phyloP scores from a whole-genome alignment of 2,329 filamentous ascomycete genomes.

The Phoma sp. region DNA sequence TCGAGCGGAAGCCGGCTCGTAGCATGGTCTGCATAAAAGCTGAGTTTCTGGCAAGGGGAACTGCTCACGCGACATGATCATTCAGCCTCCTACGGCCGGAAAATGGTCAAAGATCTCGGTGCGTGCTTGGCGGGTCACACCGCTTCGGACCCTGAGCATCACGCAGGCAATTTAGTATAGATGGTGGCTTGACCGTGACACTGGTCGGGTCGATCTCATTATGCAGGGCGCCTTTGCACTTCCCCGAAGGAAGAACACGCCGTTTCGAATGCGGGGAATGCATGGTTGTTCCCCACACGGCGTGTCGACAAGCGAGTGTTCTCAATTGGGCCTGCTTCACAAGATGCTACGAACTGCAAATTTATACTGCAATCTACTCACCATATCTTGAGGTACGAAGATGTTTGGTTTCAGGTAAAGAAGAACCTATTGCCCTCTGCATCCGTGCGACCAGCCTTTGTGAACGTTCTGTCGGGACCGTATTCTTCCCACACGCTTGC shows the following conservation, averaged over 20 bases:
- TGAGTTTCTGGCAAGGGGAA: slow-evolving; percentile 16
- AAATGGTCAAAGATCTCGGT: neutral
- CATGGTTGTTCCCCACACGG: neutral
- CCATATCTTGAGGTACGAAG: neutral
- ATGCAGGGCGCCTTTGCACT: neutral
- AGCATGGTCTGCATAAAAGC: neutral
- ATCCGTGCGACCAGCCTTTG: slow-evolving; percentile 78
- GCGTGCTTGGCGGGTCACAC: slow-evolving; percentile 26
- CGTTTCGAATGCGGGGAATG: neutral
- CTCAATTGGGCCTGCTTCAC: neutral
- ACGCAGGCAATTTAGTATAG: slow-evolving; percentile 19
- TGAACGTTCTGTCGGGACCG: slow-evolving; percentile 86
- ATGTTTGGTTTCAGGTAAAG: slow-evolving; percentile 42
- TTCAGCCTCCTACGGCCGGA: slow-evolving; percentile 1
- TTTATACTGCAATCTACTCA: neutral
- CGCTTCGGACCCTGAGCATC: slow-evolving; percentile 29
- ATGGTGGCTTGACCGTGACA: slow-evolving; percentile 18
- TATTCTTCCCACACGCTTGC: slow-evolving; percentile 96
- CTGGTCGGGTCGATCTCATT: slow-evolving; percentile 3
- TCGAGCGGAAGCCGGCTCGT: neutral
- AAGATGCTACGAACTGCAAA: neutral
- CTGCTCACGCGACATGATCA: slow-evolving; percentile 32
- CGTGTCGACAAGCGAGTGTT: neutral
- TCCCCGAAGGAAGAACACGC: neutral
- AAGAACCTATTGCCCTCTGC: slow-evolving; percentile 92